Conservation (phyloP, 768 basidiomycete genomes). For the Amanita rimosa region DNA sequence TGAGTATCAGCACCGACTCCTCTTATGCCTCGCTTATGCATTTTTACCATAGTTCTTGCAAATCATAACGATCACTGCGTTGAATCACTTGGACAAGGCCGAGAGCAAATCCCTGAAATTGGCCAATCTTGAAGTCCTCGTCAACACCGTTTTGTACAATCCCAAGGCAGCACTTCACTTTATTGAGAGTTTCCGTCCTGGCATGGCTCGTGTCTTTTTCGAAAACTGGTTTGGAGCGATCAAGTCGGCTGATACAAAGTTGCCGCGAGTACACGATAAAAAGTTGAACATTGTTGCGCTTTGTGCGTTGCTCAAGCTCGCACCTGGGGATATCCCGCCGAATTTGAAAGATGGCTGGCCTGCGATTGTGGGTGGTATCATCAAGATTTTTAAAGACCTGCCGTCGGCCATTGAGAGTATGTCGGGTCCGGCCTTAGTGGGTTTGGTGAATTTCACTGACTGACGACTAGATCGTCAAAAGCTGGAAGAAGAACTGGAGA, state of each 20-base stretch:
- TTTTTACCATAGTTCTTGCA: constrained; percentile 40
- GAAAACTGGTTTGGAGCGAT: constrained; percentile 76
- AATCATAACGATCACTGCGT: constrained; percentile 49
- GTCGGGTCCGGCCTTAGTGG: constrained; percentile 5
- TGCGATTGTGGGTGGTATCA: constrained; percentile 55
- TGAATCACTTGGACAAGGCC: constrained; percentile 46
- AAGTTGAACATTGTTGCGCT: constrained; percentile 70
- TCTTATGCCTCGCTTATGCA: background rate
- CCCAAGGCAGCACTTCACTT: constrained; percentile 64
- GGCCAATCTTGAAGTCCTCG: constrained; percentile 72
- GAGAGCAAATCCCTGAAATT: constrained; percentile 57
- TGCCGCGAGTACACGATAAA: constrained; percentile 88
- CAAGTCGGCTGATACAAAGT: constrained; percentile 34
- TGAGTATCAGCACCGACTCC: constrained; percentile 21
- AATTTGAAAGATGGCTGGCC: constrained; percentile 62
- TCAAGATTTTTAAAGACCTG: constrained; percentile 68
- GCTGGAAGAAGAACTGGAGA: constrained; percentile 37
- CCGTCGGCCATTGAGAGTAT: constrained; percentile 67
- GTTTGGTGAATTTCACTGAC: constrained; percentile 26
- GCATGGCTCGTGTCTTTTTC: constrained; percentile 68
- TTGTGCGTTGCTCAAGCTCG: constrained; percentile 66
- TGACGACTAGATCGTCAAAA: constrained; percentile 50
- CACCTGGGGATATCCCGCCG: constrained; percentile 43
- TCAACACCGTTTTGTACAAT: constrained; percentile 80
- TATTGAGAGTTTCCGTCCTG: constrained; percentile 51